These are phyloP conservation scores for Pythium oligandrum DNA, from an alignment of 352 stramenopile genomes.

Conservation along the genomic window DNA sequence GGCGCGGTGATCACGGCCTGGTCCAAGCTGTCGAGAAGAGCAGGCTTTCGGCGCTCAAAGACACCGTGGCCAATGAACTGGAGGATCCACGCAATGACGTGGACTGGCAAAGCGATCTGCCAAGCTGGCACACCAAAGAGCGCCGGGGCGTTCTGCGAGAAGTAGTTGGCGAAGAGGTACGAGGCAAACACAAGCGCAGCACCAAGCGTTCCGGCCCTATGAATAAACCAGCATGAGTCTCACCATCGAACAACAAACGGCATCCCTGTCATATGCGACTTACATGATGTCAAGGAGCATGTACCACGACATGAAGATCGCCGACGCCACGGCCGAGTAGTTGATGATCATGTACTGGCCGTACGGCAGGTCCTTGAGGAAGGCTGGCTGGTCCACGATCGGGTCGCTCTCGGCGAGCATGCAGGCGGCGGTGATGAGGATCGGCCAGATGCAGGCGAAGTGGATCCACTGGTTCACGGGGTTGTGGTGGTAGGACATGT, in stretches of 20 bases:
- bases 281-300: constrained; percentile 34
- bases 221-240: background rate
- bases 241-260: constrained; percentile 1
- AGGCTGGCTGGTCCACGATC: constrained; percentile 15
- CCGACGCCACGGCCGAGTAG: constrained; percentile 19
- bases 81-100: constrained; percentile 43
- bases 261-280: constrained; percentile 3
- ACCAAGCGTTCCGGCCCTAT: constrained; percentile 24
- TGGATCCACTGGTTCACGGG: constrained; percentile 58
- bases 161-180: constrained; percentile 31
- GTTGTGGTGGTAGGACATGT: constrained; percentile 63
- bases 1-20: constrained; percentile 46
- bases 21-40: constrained; percentile 55
- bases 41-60: constrained; percentile 50
- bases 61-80: constrained; percentile 62
- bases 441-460: constrained; percentile 60
- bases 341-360: constrained; percentile 42
- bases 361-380: constrained; percentile 18
- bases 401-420: constrained; percentile 31
- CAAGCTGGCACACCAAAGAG: constrained; percentile 25
- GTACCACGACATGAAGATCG: constrained; percentile 52
- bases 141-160: constrained; percentile 10
- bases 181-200: constrained; percentile 27
- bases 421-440: constrained; percentile 42
- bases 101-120: constrained; percentile 28